Evolutionary conservation across 306 rosid genomes (phyloP).

Genomic region (Nissolia schottii): DNA sequence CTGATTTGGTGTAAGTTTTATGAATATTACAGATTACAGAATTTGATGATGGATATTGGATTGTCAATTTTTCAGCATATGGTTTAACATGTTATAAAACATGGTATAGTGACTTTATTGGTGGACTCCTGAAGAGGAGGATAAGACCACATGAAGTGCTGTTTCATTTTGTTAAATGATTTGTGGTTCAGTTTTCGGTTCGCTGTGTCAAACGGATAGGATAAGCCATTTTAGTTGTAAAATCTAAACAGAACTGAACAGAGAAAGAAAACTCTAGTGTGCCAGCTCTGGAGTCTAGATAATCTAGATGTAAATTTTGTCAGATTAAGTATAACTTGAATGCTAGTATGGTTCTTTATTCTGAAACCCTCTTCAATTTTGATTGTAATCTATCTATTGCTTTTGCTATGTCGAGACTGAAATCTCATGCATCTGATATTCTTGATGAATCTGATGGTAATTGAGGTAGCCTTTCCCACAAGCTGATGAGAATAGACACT

Average conservation of each 20-base stretch:
- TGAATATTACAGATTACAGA: neutral
- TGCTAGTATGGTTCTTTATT: neutral
- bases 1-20: neutral
- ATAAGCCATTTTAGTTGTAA: neutral
- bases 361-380: neutral
- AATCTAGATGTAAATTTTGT: neutral
- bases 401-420: neutral
- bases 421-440: neutral
- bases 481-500: neutral
- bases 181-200: conserved; percentile 5
- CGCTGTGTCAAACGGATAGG: neutral
- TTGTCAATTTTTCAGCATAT: neutral
- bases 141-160: neutral
- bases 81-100: neutral
- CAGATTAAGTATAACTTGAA: neutral
- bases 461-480: neutral
- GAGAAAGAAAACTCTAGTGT: neutral
- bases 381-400: neutral
- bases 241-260: neutral
- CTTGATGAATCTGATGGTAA: neutral
- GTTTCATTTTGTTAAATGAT: neutral
- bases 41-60: conserved; percentile 16
- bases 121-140: neutral
- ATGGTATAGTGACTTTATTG: neutral
- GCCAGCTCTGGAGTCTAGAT: neutral